Conservation (phyloP, 768 basidiomycete species). For the Termitomyces sp. region DNA sequence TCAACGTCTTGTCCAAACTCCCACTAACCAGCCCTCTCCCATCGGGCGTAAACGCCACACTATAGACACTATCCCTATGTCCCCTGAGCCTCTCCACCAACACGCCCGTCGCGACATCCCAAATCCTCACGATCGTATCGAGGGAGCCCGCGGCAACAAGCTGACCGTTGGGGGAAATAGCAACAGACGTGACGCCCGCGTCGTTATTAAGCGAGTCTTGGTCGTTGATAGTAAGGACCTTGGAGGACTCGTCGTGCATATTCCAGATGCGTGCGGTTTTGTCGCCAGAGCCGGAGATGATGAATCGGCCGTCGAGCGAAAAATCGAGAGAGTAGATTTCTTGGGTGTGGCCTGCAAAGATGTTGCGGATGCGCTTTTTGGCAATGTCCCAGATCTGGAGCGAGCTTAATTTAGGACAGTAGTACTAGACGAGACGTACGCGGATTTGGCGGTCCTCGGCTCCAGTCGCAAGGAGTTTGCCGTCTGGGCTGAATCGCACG, state of each 20-base stretch:
- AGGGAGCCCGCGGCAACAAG: conserved; percentile 67
- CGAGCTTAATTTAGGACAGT: conserved; percentile 16
- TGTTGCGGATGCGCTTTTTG: conserved; percentile 70
- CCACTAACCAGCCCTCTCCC: conserved; percentile 90
- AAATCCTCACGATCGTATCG: conserved; percentile 79
- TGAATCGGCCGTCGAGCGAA: conserved; percentile 76
- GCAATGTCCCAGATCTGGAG: conserved; percentile 88
- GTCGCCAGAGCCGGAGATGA: conserved; percentile 88
- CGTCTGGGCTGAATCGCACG: conserved; percentile 89
- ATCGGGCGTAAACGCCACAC: conserved; percentile 89
- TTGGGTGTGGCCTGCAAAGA: conserved; percentile 86
- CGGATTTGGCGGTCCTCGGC: conserved; percentile 93
- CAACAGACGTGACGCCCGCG: conserved; percentile 76
- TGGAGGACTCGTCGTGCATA: conserved; percentile 36
- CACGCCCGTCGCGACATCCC: conserved; percentile 66
- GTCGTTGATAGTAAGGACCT: conserved; percentile 48
- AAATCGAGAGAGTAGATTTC: conserved; percentile 96
- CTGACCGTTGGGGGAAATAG: conserved; percentile 71
- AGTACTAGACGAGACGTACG: conserved; percentile 40
- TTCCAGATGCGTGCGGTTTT: conserved; percentile 49
- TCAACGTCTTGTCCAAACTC: conserved; percentile 84
- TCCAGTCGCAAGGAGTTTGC: conserved; percentile 90
- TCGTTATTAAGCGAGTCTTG: conserved; percentile 46
- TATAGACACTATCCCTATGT: conserved; percentile 84
- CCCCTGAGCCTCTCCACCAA: conserved; percentile 73